Evolutionary conservation across 768 basidiomycete species (phyloP).

Genomic region (Arthromyces matolae): DNA sequence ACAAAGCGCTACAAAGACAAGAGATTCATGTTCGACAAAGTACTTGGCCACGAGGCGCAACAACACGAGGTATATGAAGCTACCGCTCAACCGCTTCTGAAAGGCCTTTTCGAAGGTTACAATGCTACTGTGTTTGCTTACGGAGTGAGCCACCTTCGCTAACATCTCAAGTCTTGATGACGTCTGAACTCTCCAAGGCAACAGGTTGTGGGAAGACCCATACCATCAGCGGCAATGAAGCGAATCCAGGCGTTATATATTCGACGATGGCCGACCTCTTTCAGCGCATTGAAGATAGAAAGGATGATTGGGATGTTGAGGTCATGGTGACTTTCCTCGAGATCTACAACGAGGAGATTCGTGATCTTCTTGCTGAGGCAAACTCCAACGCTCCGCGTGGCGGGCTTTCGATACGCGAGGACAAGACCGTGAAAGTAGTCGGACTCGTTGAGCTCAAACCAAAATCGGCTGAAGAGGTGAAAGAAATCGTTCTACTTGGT

Average conservation of each 20-base stretch:
- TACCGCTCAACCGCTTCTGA: slow-evolving; percentile 82
- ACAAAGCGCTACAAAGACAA: slow-evolving; percentile 95
- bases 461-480: slow-evolving; percentile 85
- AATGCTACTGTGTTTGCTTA: slow-evolving; percentile 99
- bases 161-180: slow-evolving; percentile 14
- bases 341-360: slow-evolving; percentile 98
- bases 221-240: slow-evolving; percentile 90
- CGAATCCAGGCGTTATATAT: slow-evolving; percentile 92
- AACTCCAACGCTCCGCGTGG: slow-evolving; percentile 64
- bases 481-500: slow-evolving; percentile 86
- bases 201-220: slow-evolving; percentile 99
- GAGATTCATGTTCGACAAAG: slow-evolving; percentile 94
- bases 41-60: slow-evolving; percentile 75
- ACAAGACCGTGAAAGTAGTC: slow-evolving; percentile 87
- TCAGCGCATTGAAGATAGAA: slow-evolving; percentile 83
- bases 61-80: slow-evolving; percentile 88
- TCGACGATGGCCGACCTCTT: slow-evolving; percentile 97
- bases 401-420: slow-evolving; percentile 90
- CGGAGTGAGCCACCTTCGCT: slow-evolving; percentile 53
- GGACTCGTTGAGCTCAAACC: slow-evolving; percentile 83
- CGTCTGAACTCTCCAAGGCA: slow-evolving; percentile 55
- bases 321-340: slow-evolving; percentile 95
- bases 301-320: slow-evolving; percentile 80
- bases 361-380: slow-evolving; percentile 84
- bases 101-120: slow-evolving; percentile 86